These are phyloP conservation scores for Penicillium occitanis DNA, from an alignment of 2,329 filamentous ascomycete species.

Conservation along the genomic window DNA sequence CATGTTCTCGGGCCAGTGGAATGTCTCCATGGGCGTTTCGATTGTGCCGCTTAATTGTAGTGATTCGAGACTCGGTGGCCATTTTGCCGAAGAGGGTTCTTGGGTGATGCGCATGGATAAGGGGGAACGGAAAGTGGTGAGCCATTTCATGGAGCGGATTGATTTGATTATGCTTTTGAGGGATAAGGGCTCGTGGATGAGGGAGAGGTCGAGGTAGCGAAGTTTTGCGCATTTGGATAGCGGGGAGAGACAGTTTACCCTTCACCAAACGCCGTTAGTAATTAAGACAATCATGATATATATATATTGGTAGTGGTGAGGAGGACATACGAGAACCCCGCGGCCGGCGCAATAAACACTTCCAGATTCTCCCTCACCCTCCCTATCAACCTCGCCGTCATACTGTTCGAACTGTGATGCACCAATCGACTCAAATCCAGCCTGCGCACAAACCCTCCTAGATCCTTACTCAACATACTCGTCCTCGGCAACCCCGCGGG, in stretches of 20 bases:
- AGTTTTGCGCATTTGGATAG: slow-evolving; percentile 57
- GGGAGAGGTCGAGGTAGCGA: slow-evolving; percentile 52
- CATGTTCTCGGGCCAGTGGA: slow-evolving; percentile 32
- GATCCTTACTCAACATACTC: slow-evolving; percentile 36
- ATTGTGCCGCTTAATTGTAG: slow-evolving; percentile 31
- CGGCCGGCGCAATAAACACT: slow-evolving; percentile 58
- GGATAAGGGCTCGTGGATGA: slow-evolving; percentile 53
- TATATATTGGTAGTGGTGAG: not conserved
- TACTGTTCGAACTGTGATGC: slow-evolving; percentile 59
- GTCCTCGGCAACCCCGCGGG: slow-evolving; percentile 47
- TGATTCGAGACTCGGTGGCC: slow-evolving; percentile 31
- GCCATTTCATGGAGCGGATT: slow-evolving; percentile 46
- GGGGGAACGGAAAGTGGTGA: slow-evolving; percentile 51
- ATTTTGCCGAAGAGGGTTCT: slow-evolving; percentile 19
- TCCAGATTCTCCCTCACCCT: slow-evolving; percentile 54
- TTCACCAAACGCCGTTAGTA: slow-evolving; percentile 21
- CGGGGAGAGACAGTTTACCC: slow-evolving; percentile 56
- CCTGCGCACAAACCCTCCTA: slow-evolving; percentile 52
- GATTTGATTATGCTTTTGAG: slow-evolving; percentile 53
- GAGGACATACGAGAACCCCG: slow-evolving; percentile 54
- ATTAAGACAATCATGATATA: not conserved
- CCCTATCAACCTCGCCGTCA: slow-evolving; percentile 58
- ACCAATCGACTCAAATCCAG: slow-evolving; percentile 58
- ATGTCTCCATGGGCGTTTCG: slow-evolving; percentile 24
- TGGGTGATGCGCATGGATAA: slow-evolving; percentile 27